phyloP scores from a whole-genome alignment of 192 early-diverging fungal species.

The Backusella morwellensis region DNA sequence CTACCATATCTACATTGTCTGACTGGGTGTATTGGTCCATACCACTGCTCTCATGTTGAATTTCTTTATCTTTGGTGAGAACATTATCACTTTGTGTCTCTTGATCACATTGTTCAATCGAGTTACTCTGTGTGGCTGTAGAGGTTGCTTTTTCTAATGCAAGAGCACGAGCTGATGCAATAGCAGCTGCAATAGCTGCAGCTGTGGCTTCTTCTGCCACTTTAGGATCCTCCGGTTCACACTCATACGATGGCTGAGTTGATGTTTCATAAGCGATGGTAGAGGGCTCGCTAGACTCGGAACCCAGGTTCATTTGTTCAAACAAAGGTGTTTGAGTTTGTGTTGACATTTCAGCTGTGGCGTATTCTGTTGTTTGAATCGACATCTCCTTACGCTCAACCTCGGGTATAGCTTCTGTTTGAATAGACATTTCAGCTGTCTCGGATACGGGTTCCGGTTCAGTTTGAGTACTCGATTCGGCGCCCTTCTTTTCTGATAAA shows the following conservation, averaged over 20 bases:
- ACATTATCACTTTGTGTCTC: slow-evolving; percentile 3
- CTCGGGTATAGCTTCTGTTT: slow-evolving; percentile 6
- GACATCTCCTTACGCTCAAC: neutral
- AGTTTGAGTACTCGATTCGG: neutral
- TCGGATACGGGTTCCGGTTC: neutral
- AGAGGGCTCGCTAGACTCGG: slow-evolving; percentile 28
- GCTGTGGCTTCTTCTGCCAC: slow-evolving; percentile 1
- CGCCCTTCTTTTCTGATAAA: neutral
- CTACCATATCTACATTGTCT: slow-evolving; percentile 12
- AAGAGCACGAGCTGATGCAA: slow-evolving; percentile 23
- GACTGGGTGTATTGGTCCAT: neutral
- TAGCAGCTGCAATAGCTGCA: slow-evolving; percentile 19
- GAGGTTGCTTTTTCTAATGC: slow-evolving; percentile 8
- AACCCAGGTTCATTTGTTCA: slow-evolving; percentile 12
- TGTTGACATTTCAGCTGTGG: neutral
- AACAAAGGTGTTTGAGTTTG: neutral
- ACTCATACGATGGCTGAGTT: slow-evolving; percentile 5
- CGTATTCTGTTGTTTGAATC: slow-evolving; percentile 13
- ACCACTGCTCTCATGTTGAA: neutral
- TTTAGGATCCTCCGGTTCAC: slow-evolving; percentile 4
- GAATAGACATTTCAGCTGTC: neutral
- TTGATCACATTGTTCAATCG: neutral
- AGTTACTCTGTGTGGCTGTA: neutral
- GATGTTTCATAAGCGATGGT: slow-evolving; percentile 28
- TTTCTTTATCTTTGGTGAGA: slow-evolving; percentile 4